Conservation (phyloP, 345 rosid genomes). For the Eucalyptus cladocalyx region DNA sequence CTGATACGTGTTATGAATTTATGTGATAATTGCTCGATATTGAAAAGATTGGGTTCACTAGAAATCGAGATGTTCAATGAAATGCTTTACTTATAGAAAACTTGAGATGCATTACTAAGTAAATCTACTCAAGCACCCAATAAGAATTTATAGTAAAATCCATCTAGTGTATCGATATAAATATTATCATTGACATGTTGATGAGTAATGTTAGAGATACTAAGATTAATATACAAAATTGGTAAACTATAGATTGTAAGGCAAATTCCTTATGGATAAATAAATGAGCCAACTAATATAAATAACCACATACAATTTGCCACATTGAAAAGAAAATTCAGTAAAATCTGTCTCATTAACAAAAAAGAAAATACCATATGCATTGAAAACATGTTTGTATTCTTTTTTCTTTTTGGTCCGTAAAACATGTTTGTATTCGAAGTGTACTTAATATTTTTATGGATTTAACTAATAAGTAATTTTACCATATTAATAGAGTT, state of each 20-base stretch:
- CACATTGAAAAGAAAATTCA: not conserved
- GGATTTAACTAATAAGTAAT: rapidly evolving
- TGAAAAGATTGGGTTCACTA: not conserved
- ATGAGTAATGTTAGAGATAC: not conserved
- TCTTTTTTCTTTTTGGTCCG: too few species aligned
- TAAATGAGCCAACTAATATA: too few species aligned
- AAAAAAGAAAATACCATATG: not conserved
- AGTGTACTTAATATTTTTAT: not conserved
- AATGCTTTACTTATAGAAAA: not conserved
- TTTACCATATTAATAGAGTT: not conserved
- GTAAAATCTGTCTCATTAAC: rapidly evolving
- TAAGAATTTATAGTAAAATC: not conserved
- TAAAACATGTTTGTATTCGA: not conserved
- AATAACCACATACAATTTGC: rapidly evolving
- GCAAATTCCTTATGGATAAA: too few species aligned
- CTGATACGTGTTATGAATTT: rapidly evolving
- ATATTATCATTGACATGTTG: not conserved
- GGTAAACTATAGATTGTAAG: too few species aligned
- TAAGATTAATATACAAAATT: too few species aligned
- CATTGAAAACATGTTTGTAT: not conserved
- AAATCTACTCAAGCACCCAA: not conserved
- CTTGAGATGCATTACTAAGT: not conserved
- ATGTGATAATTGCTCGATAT: rapidly evolving
- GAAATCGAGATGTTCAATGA: not conserved
- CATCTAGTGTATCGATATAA: too few species aligned